phyloP scores from a whole-genome alignment of 495 filamentous ascomycete genomes.

The Letharia columbiana region DNA sequence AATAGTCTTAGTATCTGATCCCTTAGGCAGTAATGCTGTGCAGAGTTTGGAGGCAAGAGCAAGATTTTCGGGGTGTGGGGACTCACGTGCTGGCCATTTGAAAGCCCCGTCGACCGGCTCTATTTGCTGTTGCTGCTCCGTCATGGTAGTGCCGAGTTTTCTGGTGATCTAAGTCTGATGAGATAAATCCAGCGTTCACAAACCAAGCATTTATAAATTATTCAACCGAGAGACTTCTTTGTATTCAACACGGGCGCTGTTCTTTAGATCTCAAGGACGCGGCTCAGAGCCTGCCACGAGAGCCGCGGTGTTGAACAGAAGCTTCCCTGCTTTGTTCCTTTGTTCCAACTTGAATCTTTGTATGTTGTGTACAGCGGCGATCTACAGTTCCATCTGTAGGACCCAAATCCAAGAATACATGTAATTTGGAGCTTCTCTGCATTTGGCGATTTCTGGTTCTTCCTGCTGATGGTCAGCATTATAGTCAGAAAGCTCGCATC shows the following conservation, averaged over 20 bases:
- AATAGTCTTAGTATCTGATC: not conserved
- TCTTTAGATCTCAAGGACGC: not conserved
- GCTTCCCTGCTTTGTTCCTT: not conserved
- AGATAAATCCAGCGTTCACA: not conserved
- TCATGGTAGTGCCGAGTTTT: not conserved
- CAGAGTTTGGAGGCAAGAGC: constrained; percentile 4
- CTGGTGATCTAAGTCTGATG: not conserved
- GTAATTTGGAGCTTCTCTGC: not conserved
- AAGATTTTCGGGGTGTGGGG: not conserved
- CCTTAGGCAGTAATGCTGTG: not conserved
- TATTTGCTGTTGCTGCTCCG: not conserved
- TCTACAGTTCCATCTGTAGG: not conserved
- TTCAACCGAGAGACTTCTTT: not conserved
- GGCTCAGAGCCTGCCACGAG: not conserved
- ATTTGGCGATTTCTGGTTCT: not conserved
- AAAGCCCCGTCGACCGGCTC: not conserved
- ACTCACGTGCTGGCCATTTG: not conserved
- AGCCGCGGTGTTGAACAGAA: not conserved
- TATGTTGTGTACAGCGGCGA: not conserved
- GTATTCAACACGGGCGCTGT: not conserved
- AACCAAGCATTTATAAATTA: not conserved
- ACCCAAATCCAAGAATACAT: no score
- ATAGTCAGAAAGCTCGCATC: not conserved
- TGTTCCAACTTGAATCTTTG: not conserved
- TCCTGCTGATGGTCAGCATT: not conserved